Evolutionary conservation across 257 asterid genomes (phyloP).

Genomic region (Coffea canephora): DNA sequence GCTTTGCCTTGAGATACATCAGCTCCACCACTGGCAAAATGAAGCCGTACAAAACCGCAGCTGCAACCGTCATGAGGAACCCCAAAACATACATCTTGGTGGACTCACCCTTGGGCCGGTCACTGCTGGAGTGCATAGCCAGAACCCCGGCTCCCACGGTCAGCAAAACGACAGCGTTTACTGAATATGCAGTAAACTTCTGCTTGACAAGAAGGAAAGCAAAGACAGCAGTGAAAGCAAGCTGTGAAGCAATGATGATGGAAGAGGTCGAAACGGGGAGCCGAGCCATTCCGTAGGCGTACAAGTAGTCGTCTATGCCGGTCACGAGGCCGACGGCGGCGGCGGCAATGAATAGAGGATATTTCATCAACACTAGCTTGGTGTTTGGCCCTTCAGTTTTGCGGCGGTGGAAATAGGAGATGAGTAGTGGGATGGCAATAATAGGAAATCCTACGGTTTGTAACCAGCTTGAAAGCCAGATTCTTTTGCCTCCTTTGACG

Average conservation of each 20-base stretch:
- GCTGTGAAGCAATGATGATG: constrained; percentile 15
- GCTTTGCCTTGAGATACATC: constrained; percentile 21
- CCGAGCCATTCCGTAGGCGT: constrained; percentile 11
- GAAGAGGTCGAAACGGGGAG: constrained; percentile 27
- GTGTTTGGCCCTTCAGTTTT: constrained; percentile 9
- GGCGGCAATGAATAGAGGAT: constrained; percentile 14
- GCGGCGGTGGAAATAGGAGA: constrained; percentile 23
- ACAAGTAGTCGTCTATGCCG: constrained; percentile 21
- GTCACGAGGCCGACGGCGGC: constrained; percentile 19
- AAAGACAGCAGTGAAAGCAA: constrained; percentile 24
- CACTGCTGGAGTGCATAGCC: constrained; percentile 20
- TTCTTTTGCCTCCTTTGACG: constrained; percentile 32
- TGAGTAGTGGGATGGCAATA: constrained; percentile 21
- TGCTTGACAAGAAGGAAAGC: constrained; percentile 32
- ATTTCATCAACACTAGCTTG: constrained; percentile 18
- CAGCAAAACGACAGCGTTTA: constrained; percentile 24
- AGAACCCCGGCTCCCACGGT: constrained; percentile 20
- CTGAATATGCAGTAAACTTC: constrained; percentile 25
- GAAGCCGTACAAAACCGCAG: constrained; percentile 26
- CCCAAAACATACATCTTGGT: constrained; percentile 19
- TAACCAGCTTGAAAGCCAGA: constrained; percentile 32
- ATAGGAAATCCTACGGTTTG: constrained; percentile 34
- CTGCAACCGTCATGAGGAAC: constrained; percentile 19
- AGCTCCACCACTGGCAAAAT: constrained; percentile 29
- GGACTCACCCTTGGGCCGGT: constrained; percentile 22